Percentiles rank a stretch among this genome's conserved stretches.
These are phyloP conservation scores for Albophoma yamanashiensis DNA, from an alignment of 2,329 filamentous ascomycete species.

Conservation along the genomic window DNA sequence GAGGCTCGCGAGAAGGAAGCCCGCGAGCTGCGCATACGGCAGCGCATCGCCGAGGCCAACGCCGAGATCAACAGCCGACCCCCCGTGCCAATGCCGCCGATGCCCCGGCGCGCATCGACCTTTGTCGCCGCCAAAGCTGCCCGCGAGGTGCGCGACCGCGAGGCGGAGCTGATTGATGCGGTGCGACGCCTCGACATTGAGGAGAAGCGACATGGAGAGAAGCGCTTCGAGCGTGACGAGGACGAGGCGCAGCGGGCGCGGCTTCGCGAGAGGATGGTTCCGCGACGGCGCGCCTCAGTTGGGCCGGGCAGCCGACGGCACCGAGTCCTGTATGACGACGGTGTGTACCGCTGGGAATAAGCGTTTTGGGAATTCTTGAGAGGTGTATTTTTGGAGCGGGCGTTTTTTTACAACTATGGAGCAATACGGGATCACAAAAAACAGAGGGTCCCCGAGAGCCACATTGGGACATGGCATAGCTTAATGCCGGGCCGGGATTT, in stretches of 20 bases:
- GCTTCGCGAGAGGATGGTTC: constrained; percentile 29
- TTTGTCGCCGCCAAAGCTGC: constrained; percentile 12
- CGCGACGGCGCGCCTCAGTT: constrained; percentile 24
- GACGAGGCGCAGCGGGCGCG: constrained; percentile 28
- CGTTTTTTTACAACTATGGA: background rate
- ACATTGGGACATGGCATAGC: background rate
- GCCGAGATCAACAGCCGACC: constrained; percentile 28
- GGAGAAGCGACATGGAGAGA: constrained; percentile 19
- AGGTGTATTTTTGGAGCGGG: background rate
- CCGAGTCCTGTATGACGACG: constrained; percentile 26
- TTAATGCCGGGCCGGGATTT: background rate
- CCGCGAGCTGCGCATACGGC: constrained; percentile 13
- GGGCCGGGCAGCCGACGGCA: constrained; percentile 23
- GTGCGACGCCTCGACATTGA: constrained; percentile 22
- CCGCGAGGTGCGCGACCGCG: constrained; percentile 5
- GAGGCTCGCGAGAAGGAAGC: constrained; percentile 16
- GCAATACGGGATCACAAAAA: background rate
- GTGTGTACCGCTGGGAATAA: constrained; percentile 29
- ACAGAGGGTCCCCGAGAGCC: background rate
- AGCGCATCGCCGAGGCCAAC: constrained; percentile 30
- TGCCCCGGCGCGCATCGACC: constrained; percentile 12
- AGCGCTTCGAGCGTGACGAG: constrained; percentile 16
- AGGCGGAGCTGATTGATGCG: constrained; percentile 22
- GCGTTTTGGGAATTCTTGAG: background rate
- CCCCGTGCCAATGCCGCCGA: constrained; percentile 16